A percentile compares a stretch with the other conserved stretches of the same genome.
phyloP scores from a whole-genome alignment of 2,329 filamentous ascomycete genomes.

The Microsporum audouinii region DNA sequence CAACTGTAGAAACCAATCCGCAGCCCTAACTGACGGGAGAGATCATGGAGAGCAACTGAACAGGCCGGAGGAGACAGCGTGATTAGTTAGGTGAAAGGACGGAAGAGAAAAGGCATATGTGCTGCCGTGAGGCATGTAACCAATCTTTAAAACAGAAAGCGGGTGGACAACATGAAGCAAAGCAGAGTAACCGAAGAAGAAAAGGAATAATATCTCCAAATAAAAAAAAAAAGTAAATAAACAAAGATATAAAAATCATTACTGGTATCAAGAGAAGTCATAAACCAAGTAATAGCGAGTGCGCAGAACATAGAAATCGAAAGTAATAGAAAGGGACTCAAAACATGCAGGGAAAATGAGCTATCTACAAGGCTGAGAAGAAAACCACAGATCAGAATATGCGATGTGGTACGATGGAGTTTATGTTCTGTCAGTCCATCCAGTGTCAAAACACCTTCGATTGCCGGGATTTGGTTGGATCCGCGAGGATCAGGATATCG shows the following conservation, averaged over 20 bases:
- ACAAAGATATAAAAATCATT: not conserved
- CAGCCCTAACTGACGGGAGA: not conserved
- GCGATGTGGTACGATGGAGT: not conserved
- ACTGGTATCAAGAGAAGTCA: not conserved
- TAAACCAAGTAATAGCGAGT: not conserved
- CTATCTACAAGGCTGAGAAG: not conserved
- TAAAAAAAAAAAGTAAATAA: not conserved
- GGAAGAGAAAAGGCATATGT: constrained; percentile 2
- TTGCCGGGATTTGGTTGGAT: not conserved
- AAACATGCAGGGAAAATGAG: constrained; percentile 8
- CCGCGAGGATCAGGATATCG: not conserved
- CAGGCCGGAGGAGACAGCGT: not conserved
- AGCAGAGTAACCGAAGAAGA: constrained; percentile 9
- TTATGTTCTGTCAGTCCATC: constrained; percentile 1
- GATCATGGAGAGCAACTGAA: not conserved
- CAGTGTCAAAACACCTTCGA: not conserved
- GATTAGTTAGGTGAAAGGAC: not conserved
- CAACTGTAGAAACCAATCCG: not conserved
- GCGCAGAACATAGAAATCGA: not conserved
- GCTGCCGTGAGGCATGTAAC: constrained; percentile 20
- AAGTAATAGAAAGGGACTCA: not conserved
- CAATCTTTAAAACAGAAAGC: constrained; percentile 13
- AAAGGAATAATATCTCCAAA: not conserved
- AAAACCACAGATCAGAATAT: not conserved
- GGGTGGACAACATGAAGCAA: constrained; percentile 13